phyloP scores from a whole-genome alignment of 139 green algal genomes.

The Closterium sp. region DNA sequence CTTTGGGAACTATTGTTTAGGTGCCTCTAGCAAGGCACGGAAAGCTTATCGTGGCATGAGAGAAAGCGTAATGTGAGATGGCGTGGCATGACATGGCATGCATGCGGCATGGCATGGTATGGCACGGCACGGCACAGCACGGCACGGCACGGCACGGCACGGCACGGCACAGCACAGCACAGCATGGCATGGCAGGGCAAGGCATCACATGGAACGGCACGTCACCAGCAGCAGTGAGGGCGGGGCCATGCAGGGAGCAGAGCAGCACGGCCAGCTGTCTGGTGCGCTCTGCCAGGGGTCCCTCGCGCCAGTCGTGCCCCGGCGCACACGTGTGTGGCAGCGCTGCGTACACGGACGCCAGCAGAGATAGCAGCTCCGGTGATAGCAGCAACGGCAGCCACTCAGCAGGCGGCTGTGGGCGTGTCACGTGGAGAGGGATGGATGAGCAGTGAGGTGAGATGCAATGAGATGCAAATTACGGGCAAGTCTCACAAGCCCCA shows the following conservation, averaged over 20 bases:
- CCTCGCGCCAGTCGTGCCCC: not conserved
- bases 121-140: not conserved
- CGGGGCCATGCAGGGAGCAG: conserved; percentile 64
- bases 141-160: not conserved
- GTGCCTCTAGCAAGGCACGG: too few species aligned
- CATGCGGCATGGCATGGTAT: too few species aligned
- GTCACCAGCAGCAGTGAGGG: conserved; percentile 60
- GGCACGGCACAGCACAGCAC: too few species aligned
- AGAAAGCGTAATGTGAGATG: too few species aligned
- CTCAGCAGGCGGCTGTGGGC: not conserved
- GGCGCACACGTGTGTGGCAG: not conserved
- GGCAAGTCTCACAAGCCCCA: too few species aligned
- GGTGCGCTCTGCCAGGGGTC: conserved; percentile 47
- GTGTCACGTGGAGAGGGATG: not conserved
- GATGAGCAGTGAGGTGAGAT: too few species aligned
- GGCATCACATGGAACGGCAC: not conserved
- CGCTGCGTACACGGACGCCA: not conserved
- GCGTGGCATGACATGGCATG: too few species aligned
- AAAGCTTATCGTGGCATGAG: too few species aligned
- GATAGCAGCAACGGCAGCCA: not conserved
- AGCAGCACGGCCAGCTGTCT: conserved; percentile 70
- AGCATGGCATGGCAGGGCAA: too few species aligned
- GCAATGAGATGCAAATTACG: too few species aligned
- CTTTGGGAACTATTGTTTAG: too few species aligned
- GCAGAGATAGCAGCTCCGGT: not conserved